Evolutionary conservation across 2,329 filamentous ascomycete genomes (phyloP).

Genomic region (Ceratocystis harringtonii): DNA sequence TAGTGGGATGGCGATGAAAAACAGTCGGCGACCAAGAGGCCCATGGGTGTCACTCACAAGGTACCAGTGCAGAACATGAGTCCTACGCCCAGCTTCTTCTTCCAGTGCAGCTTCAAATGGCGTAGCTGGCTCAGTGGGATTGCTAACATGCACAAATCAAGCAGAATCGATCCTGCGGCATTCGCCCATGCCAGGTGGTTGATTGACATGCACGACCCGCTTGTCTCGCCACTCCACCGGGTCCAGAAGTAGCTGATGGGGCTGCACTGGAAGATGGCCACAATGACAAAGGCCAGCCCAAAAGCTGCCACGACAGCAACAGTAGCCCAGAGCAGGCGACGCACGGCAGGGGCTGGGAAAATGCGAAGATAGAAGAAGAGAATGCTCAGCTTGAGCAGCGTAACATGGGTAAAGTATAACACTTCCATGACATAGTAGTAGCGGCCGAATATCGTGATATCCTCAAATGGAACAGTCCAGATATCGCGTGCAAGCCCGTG

Average conservation of each 20-base stretch:
- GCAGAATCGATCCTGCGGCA: conserved; percentile 32
- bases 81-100: conserved; percentile 30
- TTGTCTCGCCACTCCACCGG: conserved; percentile 33
- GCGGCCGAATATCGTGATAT: conserved; percentile 28
- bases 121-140: conserved; percentile 31
- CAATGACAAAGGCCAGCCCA: conserved; percentile 27
- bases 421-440: conserved; percentile 27
- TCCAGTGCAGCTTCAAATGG: conserved; percentile 27
- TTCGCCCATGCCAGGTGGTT: conserved; percentile 33
- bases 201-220: conserved; percentile 31
- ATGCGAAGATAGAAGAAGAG: conserved; percentile 37
- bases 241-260: conserved; percentile 36
- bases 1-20: conserved; percentile 1
- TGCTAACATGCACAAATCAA: conserved; percentile 34
- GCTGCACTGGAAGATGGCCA: conserved; percentile 32
- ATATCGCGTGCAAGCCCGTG: conserved; percentile 32
- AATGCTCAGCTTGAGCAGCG: conserved; percentile 33
- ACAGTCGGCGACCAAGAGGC: neutral
- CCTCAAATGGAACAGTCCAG: conserved; percentile 29
- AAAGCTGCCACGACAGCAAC: conserved; percentile 25
- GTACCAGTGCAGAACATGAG: conserved; percentile 33
- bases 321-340: conserved; percentile 27
- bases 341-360: conserved; percentile 28
- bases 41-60: conserved; percentile 22
- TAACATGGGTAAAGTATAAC: conserved; percentile 31